Evolutionary conservation across 1,284 basidiomycete species (phyloP), one percentile per base, ranked within the genome.

Genomic region (Melampsora occidentalis): DNA sequence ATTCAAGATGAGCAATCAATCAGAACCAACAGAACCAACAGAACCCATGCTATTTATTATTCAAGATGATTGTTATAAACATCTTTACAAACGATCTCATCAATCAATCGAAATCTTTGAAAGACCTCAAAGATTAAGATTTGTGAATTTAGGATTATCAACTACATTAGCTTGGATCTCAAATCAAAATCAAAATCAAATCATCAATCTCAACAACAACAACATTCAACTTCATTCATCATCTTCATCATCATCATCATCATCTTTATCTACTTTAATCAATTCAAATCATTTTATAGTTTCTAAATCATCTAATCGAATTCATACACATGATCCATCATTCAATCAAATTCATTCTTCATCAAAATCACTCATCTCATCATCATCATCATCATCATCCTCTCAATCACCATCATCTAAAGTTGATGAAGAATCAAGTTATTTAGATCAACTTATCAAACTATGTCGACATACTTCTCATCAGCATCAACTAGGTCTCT

Each of bases 51-150:
- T 53, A 9, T 62, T 71, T 48, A 39, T 71, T n/a, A 71, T 62
- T 12, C 70, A 71, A 42, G 70, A 71, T 62, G 70, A 71, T 5
- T 71, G 70, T 31, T 71, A 31, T 39, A 63, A 71, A 62, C 70
- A 71, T 48, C 28, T 49, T 7, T 71, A 63, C 20, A 53, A 59
- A 2, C 57, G 70, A 16, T 31, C 31, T 0, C 59, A 64, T 20
- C 35, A 63, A n/a, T 25, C 33, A 10, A n/a, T 31, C 2, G 31
- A 33, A n/a, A 51, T 71, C 5, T 71, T 62, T 59, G 70, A 71
- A 49, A 53, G 70, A 20, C 70, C 70, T 10, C 39, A 71, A 48
- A 53, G 70, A 16, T 59, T 71, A 12, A 35, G 70, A 12, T 71
- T 64, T 25, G 61, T 71, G 33, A 71, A 71, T 48, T 49, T 71